Evolutionary conservation across 108 stramenopile genomes (phyloP).

Genomic region (Skeletonema marinoi): DNA sequence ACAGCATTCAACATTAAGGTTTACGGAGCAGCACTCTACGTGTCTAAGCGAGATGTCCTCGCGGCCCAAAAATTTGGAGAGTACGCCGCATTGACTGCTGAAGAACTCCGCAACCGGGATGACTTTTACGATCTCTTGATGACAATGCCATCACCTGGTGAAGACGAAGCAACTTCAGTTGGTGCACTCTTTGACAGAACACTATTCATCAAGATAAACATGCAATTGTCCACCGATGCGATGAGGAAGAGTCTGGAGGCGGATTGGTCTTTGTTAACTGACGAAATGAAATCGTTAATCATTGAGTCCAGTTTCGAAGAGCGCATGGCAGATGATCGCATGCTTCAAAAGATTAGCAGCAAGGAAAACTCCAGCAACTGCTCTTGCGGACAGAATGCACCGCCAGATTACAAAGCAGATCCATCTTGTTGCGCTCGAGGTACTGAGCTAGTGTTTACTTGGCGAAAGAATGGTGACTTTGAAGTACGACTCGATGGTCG

Average conservation of each 20-base stretch:
- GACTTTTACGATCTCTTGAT: constrained; percentile 77
- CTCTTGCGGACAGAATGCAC: constrained; percentile 85
- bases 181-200: constrained; percentile 77
- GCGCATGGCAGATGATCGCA: constrained; percentile 66
- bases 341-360: constrained; percentile 64
- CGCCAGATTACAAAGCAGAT: constrained; percentile 70
- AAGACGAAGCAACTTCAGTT: constrained; percentile 29
- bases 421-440: constrained; percentile 85
- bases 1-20: constrained; percentile 87
- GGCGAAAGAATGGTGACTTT: constrained; percentile 82
- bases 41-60: constrained; percentile 78
- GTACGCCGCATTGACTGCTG: constrained; percentile 64
- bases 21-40: constrained; percentile 86
- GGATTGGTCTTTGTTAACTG: constrained; percentile 86
- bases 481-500: constrained; percentile 84
- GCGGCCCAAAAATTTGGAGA: constrained; percentile 67
- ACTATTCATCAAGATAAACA: constrained; percentile 83
- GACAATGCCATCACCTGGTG: constrained; percentile 53
- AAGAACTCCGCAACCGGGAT: constrained; percentile 67
- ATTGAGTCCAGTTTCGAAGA: constrained; percentile 79
- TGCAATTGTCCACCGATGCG: constrained; percentile 85
- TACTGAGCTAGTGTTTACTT: constrained; percentile 85
- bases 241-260: constrained; percentile 81
- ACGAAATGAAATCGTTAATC: constrained; percentile 73
- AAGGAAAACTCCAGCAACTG: constrained; percentile 78